A percentile compares a stretch with the other conserved stretches of the same genome.
These are phyloP conservation scores for Leccinum uliginosum DNA, from an alignment of 768 basidiomycete genomes.

Conservation along the genomic window DNA sequence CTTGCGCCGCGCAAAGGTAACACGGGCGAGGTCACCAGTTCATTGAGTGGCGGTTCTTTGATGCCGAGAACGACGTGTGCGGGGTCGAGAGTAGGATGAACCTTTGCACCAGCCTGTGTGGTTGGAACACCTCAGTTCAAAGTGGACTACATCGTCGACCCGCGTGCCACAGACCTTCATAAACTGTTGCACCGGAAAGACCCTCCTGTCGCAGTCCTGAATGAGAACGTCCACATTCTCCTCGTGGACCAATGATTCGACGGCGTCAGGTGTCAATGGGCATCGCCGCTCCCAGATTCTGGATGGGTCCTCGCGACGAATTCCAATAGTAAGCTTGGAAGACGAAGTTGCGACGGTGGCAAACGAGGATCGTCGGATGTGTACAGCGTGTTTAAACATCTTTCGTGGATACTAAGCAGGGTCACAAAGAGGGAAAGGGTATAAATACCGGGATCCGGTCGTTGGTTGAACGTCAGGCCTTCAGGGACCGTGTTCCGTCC, in stretches of 20 bases:
- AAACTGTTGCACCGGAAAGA: slow-evolving; percentile 65
- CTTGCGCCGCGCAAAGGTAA: slow-evolving; percentile 19
- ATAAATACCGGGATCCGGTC: slow-evolving; percentile 7
- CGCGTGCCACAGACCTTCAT: slow-evolving; percentile 44
- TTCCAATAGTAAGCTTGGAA: slow-evolving; percentile 44
- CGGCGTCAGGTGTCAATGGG: slow-evolving; percentile 75
- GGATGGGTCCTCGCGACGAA: slow-evolving; percentile 72
- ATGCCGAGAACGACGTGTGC: slow-evolving; percentile 83
- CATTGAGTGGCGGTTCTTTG: slow-evolving; percentile 75
- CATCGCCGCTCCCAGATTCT: slow-evolving; percentile 86
- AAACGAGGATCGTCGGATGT: slow-evolving; percentile 23
- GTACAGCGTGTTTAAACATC: slow-evolving; percentile 20
- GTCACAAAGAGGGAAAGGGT: neutral
- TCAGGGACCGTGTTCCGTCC: slow-evolving; percentile 15
- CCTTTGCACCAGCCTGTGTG: slow-evolving; percentile 69
- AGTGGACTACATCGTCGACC: neutral
- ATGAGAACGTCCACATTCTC: slow-evolving; percentile 65
- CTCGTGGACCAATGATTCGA: slow-evolving; percentile 53
- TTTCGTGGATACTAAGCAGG: neutral
- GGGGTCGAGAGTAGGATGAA: slow-evolving; percentile 50
- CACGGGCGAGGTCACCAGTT: slow-evolving; percentile 49
- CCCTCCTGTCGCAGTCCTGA: slow-evolving; percentile 70
- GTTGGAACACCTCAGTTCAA: slow-evolving; percentile 1
- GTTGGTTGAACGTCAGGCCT: neutral
- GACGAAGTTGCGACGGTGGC: slow-evolving; percentile 16